A percentile compares a stretch with the other conserved stretches of the same genome.
These are phyloP conservation scores for Naganishia vishniacii DNA, from an alignment of 768 basidiomycete genomes.

Conservation along the genomic window DNA sequence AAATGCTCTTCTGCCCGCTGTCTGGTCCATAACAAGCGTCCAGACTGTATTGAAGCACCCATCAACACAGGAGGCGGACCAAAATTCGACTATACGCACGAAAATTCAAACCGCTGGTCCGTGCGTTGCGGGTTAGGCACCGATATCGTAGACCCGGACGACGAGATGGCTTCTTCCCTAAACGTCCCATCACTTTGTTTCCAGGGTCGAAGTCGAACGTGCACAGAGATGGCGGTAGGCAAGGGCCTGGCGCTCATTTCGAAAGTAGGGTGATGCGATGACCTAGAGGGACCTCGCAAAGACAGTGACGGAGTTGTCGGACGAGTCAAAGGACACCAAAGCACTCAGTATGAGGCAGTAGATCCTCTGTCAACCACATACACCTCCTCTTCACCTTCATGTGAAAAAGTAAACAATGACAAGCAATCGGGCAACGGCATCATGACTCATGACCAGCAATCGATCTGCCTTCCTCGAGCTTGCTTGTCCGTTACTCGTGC, in stretches of 20 bases:
- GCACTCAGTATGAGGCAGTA: no score
- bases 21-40: conserved; percentile 68
- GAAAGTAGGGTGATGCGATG: no score
- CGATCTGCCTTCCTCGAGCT: no score
- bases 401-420: neutral
- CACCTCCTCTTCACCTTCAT: no score
- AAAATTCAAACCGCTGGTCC: conserved; percentile 69
- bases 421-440: no score
- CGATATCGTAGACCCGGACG: conserved; percentile 46
- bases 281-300: no score
- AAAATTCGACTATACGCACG: conserved; percentile 52
- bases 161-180: conserved; percentile 12
- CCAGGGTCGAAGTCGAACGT: conserved; percentile 17
- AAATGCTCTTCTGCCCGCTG: conserved; percentile 72
- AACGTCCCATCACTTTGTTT: conserved; percentile 13
- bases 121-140: conserved; percentile 68
- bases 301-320: no score
- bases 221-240: conserved; percentile 24
- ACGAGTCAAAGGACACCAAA: no score
- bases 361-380: no score
- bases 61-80: no score
- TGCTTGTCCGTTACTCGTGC: no score
- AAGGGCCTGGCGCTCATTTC: neutral
- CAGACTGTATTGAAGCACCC: conserved; percentile 53
- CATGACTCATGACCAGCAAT: no score